These are phyloP conservation scores for Sutorius eximius DNA, from an alignment of 1,284 basidiomycete species.

Conservation along the genomic window DNA sequence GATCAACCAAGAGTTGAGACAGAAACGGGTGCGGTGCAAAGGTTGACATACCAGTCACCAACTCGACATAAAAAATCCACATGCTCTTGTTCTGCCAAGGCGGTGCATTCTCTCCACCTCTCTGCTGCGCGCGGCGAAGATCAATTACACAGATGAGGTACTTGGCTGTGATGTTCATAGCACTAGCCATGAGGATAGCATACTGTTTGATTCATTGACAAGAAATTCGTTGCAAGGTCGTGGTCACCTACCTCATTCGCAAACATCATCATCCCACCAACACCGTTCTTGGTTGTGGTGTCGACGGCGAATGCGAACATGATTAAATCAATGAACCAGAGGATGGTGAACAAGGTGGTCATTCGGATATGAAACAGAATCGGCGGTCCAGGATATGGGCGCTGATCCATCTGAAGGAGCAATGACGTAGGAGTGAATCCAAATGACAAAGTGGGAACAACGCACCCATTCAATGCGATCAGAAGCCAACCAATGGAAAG, in stretches of 20 bases:
- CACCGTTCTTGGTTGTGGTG: slow-evolving; percentile 74
- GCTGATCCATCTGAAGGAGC: slow-evolving; percentile 86
- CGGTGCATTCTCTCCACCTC: slow-evolving; percentile 85
- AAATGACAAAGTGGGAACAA: slow-evolving; percentile 14
- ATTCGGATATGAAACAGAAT: slow-evolving; percentile 85
- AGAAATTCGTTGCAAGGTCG: slow-evolving; percentile 1
- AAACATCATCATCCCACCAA: slow-evolving; percentile 91
- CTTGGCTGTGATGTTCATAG: slow-evolving; percentile 78
- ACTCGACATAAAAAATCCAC: slow-evolving; percentile 93
- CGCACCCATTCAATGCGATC: slow-evolving; percentile 95
- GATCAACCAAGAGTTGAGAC: slow-evolving; percentile 1
- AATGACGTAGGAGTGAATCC: neutral
- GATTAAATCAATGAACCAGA: slow-evolving; percentile 70
- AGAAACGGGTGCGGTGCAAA: slow-evolving; percentile 17
- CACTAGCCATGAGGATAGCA: slow-evolving; percentile 84
- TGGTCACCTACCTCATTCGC: slow-evolving; percentile 76
- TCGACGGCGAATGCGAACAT: slow-evolving; percentile 80
- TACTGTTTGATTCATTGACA: slow-evolving; percentile 53
- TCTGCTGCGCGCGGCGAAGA: slow-evolving; percentile 67
- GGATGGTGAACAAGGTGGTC: slow-evolving; percentile 63
- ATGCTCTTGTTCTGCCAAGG: slow-evolving; percentile 98
- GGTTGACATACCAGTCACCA: slow-evolving; percentile 72
- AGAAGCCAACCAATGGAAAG: slow-evolving; percentile 95
- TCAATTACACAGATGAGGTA: slow-evolving; percentile 88
- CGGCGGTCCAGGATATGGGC: slow-evolving; percentile 83